phyloP scores from a whole-genome alignment of 805 yeast species.

The Metschnikowia cubensis region DNA sequence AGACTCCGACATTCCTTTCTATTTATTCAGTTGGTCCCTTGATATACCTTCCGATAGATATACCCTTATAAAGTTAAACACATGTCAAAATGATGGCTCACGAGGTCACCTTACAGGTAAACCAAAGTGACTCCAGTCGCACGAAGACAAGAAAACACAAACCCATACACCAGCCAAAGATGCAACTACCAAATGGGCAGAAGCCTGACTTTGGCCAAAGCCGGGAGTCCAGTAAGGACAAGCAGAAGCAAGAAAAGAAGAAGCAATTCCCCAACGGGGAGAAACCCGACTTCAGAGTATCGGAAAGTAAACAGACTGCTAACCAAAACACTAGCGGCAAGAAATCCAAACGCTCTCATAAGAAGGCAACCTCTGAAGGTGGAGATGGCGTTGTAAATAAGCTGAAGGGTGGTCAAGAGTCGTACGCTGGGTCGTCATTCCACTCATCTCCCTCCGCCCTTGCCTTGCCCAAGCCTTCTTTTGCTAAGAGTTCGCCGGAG shows the following conservation, averaged over 20 bases:
- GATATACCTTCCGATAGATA: neutral
- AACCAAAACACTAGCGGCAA: conserved; percentile 4
- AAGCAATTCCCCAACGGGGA: conserved; percentile 25
- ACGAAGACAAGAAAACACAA: conserved; percentile 15
- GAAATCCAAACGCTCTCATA: conserved; percentile 6
- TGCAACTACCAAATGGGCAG: conserved; percentile 27
- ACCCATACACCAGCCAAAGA: conserved; percentile 15
- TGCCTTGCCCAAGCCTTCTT: conserved; percentile 54
- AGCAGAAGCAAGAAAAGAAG: conserved; percentile 8
- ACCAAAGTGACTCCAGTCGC: conserved; percentile 14
- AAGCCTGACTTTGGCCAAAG: conserved; percentile 25
- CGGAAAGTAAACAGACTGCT: conserved; percentile 8
- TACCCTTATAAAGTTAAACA: neutral
- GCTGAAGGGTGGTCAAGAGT: conserved; percentile 17
- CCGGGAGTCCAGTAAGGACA: conserved; percentile 6
- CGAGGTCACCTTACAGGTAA: conserved; percentile 29
- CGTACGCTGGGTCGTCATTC: conserved; percentile 56
- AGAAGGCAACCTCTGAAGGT: neutral
- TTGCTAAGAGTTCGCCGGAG: conserved; percentile 28
- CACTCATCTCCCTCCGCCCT: conserved; percentile 55
- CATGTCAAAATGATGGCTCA: conserved; percentile 22
- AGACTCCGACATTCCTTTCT: neutral
- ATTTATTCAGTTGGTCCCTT: neutral
- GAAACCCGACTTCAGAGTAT: conserved; percentile 18
- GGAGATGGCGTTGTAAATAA: neutral